A percentile compares a stretch with the other conserved stretches of the same genome.
Evolutionary conservation across 805 yeast species (phyloP).

Genomic region (Saturnispora saitoi): DNA sequence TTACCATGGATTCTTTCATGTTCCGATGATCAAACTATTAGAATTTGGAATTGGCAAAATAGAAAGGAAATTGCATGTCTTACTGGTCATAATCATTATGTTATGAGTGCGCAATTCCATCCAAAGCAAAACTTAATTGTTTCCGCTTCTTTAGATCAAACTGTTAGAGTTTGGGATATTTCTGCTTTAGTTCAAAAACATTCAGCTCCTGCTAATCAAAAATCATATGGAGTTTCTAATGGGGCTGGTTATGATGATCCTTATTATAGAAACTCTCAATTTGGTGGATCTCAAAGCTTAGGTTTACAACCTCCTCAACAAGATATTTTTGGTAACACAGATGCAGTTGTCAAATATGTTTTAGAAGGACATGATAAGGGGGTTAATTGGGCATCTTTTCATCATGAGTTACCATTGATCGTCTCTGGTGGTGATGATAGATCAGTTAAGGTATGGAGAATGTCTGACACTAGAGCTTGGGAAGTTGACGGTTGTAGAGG

Average conservation of each 20-base stretch:
- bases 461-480: conserved; percentile 98
- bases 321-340: conserved; percentile 90
- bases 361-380: conserved; percentile 98
- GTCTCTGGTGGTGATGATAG: conserved; percentile 96
- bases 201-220: conserved; percentile 36
- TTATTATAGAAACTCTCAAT: conserved; percentile 32
- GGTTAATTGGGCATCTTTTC: conserved; percentile 98
- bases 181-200: conserved; percentile 91
- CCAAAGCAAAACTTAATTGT: conserved; percentile 92
- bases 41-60: conserved; percentile 99
- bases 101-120: conserved; percentile 96
- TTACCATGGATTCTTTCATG: conserved; percentile 96
- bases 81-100: conserved; percentile 98
- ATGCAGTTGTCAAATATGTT: conserved; percentile 90
- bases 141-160: conserved; percentile 92
- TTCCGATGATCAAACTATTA: conserved; percentile 95
- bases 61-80: conserved; percentile 94
- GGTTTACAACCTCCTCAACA: conserved; percentile 60
- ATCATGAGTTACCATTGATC: conserved; percentile 89
- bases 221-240: conserved; percentile 9
- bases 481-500: conserved; percentile 98
- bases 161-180: conserved; percentile 99
- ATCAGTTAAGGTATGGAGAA: conserved; percentile 91
- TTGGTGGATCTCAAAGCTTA: conserved; percentile 1
- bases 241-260: conserved; percentile 33